These are phyloP conservation scores for Aspergillus taichungensis DNA, from an alignment of 495 filamentous ascomycete species.

Conservation along the genomic window DNA sequence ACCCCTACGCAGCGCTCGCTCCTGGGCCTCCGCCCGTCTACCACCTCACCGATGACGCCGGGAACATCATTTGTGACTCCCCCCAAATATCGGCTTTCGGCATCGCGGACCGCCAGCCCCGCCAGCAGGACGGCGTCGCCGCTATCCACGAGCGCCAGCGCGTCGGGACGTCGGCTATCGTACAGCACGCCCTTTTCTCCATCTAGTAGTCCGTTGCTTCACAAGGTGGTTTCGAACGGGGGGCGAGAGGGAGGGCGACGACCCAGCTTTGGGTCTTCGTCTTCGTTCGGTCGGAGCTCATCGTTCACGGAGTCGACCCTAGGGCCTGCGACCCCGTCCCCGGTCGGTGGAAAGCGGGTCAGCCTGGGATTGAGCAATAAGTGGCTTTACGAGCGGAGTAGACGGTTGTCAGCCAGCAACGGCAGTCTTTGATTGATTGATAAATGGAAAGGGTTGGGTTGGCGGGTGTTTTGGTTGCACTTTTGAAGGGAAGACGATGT, in stretches of 20 bases:
- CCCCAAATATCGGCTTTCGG: slow-evolving; percentile 74
- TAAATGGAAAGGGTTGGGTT: background rate
- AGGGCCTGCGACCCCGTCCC: slow-evolving; percentile 54
- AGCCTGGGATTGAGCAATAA: slow-evolving; percentile 73
- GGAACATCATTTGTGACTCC: slow-evolving; percentile 67
- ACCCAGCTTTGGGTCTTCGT: slow-evolving; percentile 51
- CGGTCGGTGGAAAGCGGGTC: slow-evolving; percentile 51
- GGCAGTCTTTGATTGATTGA: slow-evolving; percentile 20
- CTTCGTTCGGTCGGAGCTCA: slow-evolving; percentile 32
- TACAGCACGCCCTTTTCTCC: slow-evolving; percentile 41
- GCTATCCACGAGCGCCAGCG: slow-evolving; percentile 34
- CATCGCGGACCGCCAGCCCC: slow-evolving; percentile 47
- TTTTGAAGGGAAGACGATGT: slow-evolving; percentile 6
- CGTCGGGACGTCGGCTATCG: slow-evolving; percentile 30
- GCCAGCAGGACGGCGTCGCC: slow-evolving; percentile 47
- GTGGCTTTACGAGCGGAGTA: slow-evolving; percentile 80
- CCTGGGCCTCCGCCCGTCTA: slow-evolving; percentile 68
- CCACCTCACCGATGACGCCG: slow-evolving; percentile 54
- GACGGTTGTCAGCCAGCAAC: slow-evolving; percentile 36
- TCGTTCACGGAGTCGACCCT: slow-evolving; percentile 40
- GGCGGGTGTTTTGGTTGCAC: slow-evolving; percentile 6
- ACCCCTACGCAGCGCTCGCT: slow-evolving; percentile 81
- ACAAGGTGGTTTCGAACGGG: slow-evolving; percentile 53
- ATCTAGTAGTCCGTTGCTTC: slow-evolving; percentile 55
- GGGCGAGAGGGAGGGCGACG: slow-evolving; percentile 43